Percentiles rank a stretch among this genome's conserved stretches.
phyloP scores from a whole-genome alignment of 441 rosid species.

The Dalechampia spathulata region DNA sequence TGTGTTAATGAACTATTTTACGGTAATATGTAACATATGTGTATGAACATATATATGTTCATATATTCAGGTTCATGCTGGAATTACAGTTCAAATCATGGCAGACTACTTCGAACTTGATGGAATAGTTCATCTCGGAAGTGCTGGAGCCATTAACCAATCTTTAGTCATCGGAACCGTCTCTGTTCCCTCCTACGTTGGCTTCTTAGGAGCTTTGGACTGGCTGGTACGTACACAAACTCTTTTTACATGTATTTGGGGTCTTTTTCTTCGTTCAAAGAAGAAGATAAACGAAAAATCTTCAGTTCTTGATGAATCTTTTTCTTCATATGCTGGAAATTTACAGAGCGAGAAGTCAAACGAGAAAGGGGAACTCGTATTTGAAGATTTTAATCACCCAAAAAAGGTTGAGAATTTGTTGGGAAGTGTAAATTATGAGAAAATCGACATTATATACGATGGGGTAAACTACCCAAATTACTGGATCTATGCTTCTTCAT shows the following conservation, averaged over 20 bases:
- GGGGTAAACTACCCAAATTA: too few relatives aligned
- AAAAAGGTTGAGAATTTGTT: not conserved
- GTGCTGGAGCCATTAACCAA: not conserved
- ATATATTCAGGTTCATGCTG: slow-evolving; percentile 4
- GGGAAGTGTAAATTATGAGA: not conserved
- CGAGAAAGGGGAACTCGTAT: not conserved
- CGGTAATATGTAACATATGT: too few relatives aligned
- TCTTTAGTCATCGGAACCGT: slow-evolving; percentile 9
- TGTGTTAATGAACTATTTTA: too few relatives aligned
- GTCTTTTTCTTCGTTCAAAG: too few relatives aligned
- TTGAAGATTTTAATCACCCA: slow-evolving; percentile 8
- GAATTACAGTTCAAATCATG: not conserved
- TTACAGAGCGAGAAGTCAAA: not conserved
- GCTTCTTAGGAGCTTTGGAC: not conserved
- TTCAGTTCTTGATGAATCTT: too few relatives aligned
- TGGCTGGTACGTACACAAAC: not conserved
- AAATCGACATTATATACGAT: not conserved
- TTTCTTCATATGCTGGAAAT: too few relatives aligned
- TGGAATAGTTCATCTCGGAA: slow-evolving; percentile 9
- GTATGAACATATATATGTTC: too few relatives aligned
- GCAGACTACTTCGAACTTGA: not conserved
- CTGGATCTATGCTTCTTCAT: too few relatives aligned
- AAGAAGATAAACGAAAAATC: too few relatives aligned
- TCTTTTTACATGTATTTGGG: too few relatives aligned
- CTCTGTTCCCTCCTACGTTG: not conserved